phyloP scores from a whole-genome alignment of 371 early-diverging fungal genomes.

The Smittium culicis region DNA sequence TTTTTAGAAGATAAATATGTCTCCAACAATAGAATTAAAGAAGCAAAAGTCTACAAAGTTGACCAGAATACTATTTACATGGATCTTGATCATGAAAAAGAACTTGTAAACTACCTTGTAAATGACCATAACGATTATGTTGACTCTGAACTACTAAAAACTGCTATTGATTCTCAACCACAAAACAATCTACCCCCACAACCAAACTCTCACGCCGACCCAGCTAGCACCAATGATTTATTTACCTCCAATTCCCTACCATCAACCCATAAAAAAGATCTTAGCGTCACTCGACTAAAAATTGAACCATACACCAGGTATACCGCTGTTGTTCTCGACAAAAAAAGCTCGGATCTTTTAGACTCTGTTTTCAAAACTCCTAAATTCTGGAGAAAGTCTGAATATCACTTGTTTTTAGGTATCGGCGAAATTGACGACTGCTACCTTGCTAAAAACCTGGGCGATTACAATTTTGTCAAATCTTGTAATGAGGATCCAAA shows the following conservation, averaged over 20 bases:
- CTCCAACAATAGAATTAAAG: slow-evolving; percentile 17
- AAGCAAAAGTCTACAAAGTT: slow-evolving; percentile 30
- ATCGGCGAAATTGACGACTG: neutral
- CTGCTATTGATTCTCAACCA: too few species aligned
- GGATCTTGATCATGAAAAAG: slow-evolving; percentile 34
- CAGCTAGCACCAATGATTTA: too few species aligned
- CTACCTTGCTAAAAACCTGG: neutral
- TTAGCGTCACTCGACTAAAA: neutral
- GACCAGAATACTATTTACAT: slow-evolving; percentile 32
- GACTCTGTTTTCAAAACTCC: neutral
- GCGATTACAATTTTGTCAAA: neutral
- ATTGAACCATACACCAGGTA: neutral
- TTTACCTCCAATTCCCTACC: too few species aligned
- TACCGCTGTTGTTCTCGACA: neutral
- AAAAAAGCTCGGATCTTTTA: neutral
- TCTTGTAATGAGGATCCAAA: neutral
- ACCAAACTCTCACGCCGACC: too few species aligned
- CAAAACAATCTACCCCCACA: too few species aligned
- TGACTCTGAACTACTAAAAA: neutral
- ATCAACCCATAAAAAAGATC: neutral
- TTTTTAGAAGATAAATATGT: slow-evolving; percentile 26
- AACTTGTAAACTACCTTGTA: slow-evolving; percentile 32
- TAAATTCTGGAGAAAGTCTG: neutral
- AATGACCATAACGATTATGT: slow-evolving; percentile 26
- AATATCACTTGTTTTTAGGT: neutral